Evolutionary conservation across 208 protist species (phyloP).

Genomic region (Trypanosoma lewisi): DNA sequence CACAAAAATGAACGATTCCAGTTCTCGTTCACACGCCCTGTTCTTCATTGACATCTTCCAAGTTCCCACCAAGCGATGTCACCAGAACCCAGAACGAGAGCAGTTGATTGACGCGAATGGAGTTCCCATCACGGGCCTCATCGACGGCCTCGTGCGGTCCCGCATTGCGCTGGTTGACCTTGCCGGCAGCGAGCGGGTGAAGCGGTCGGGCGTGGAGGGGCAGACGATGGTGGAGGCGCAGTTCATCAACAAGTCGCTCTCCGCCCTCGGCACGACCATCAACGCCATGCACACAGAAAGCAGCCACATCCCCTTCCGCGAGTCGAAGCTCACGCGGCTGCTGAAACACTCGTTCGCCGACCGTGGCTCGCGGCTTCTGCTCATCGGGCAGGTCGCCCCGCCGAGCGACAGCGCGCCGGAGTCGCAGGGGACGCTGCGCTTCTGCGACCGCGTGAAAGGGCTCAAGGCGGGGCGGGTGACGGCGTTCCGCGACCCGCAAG

Average conservation of each 20-base stretch:
- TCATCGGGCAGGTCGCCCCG: conserved; percentile 86
- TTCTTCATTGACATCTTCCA: conserved; percentile 91
- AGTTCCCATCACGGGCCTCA: conserved; percentile 32
- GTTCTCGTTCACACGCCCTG: conserved; percentile 88
- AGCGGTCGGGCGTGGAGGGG: conserved; percentile 83
- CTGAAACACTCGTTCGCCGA: conserved; percentile 81
- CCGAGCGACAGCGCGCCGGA: conserved; percentile 55
- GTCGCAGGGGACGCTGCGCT: conserved; percentile 79
- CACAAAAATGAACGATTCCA: conserved; percentile 91
- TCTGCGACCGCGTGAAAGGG: conserved; percentile 88
- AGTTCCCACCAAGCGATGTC: conserved; percentile 31
- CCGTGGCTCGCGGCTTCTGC: conserved; percentile 54
- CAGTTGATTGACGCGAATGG: conserved; percentile 57
- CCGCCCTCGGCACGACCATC: conserved; percentile 81
- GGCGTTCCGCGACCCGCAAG: conserved; percentile 50
- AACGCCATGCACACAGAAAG: conserved; percentile 81
- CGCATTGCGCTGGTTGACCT: conserved; percentile 96
- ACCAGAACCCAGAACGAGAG: conserved; percentile 31
- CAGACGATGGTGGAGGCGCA: conserved; percentile 88
- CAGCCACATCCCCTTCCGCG: conserved; percentile 84
- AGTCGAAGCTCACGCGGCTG: conserved; percentile 92
- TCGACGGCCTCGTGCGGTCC: conserved; percentile 80
- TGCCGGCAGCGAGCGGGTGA: conserved; percentile 92
- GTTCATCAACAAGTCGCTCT: conserved; percentile 90
- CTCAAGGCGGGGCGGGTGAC: conserved; percentile 62